Percentiles rank a stretch among this genome's conserved stretches.
Conservation (phyloP, 768 basidiomycete species). For the Pholiota conissans region DNA sequence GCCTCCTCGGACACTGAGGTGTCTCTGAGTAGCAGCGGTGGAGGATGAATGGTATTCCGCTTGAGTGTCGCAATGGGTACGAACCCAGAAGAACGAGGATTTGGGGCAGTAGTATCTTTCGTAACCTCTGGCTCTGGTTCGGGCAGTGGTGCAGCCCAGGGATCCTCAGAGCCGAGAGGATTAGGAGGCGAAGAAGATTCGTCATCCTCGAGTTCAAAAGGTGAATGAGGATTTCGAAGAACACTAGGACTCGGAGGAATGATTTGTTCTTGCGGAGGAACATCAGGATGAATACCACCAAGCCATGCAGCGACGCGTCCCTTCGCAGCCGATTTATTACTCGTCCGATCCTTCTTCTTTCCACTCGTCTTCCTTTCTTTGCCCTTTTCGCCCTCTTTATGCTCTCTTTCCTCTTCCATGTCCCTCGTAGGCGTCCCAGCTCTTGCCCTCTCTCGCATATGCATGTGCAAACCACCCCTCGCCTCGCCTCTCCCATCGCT, state of each 20-base stretch:
- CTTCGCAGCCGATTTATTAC: constrained; percentile 47
- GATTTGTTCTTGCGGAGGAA: constrained; percentile 51
- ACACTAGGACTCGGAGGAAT: constrained; percentile 42
- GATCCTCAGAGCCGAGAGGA: not conserved
- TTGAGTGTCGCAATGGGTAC: constrained; percentile 61
- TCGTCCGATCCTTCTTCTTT: constrained; percentile 26
- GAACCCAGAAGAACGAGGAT: constrained; percentile 79
- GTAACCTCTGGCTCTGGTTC: constrained; percentile 6
- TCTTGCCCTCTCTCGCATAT: constrained; percentile 23
- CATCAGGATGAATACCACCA: constrained; percentile 60
- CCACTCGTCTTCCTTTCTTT: constrained; percentile 24
- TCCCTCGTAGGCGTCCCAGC: constrained; percentile 18
- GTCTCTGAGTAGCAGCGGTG: constrained; percentile 15
- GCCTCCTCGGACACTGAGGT: constrained; percentile 37
- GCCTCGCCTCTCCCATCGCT: constrained; percentile 16
- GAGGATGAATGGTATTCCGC: constrained; percentile 30
- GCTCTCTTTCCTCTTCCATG: constrained; percentile 18
- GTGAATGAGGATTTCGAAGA: constrained; percentile 11
- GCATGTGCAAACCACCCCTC: constrained; percentile 17
- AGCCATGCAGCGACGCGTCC: constrained; percentile 81
- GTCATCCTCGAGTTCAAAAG: constrained; percentile 11
- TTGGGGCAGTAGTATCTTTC: constrained; percentile 43
- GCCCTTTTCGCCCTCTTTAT: constrained; percentile 23
- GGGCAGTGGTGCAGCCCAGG: constrained; percentile 7
- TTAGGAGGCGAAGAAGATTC: constrained; percentile 1